phyloP scores from a whole-genome alignment of 106 monocot genomes.

The Ottelia alismoides region DNA sequence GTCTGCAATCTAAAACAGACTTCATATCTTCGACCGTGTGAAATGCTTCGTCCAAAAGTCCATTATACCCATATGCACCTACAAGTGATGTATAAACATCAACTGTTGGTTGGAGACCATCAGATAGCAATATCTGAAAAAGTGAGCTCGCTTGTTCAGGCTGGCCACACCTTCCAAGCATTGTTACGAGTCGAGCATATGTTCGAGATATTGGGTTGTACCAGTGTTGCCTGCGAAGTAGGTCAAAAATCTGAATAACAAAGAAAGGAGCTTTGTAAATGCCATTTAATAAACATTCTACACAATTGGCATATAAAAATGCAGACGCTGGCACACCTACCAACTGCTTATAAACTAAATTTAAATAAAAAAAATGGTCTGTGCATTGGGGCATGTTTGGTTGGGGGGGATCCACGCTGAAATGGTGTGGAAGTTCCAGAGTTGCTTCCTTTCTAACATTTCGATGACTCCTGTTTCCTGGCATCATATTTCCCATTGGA shows the following conservation, averaged over 20 bases:
- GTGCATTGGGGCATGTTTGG: too few relatives aligned
- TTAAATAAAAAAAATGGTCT: too few relatives aligned
- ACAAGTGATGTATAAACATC: constrained; percentile 92
- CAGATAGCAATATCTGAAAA: constrained; percentile 66
- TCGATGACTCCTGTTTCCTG: too few relatives aligned
- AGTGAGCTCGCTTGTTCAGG: constrained; percentile 48
- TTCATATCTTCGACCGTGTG: constrained; percentile 71
- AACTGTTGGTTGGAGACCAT: constrained; percentile 62
- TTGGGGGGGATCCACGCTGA: too few relatives aligned
- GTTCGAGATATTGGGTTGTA: constrained; percentile 75
- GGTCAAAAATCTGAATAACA: constrained; percentile 53
- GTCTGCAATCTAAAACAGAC: constrained; percentile 55
- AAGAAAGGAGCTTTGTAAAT: too few relatives aligned
- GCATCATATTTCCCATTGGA: too few relatives aligned
- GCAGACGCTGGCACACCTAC: too few relatives aligned
- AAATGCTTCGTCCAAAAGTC: constrained; percentile 55
- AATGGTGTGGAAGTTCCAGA: too few relatives aligned
- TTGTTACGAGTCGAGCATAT: constrained; percentile 56
- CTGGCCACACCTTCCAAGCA: constrained; percentile 74
- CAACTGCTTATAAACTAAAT: too few relatives aligned
- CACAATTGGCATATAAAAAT: too few relatives aligned
- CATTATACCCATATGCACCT: constrained; percentile 56
- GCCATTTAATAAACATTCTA: too few relatives aligned
- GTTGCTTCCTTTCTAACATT: too few relatives aligned
- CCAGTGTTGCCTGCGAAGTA: constrained; percentile 80